Percentiles rank a stretch among this genome's conserved stretches.
Evolutionary conservation across 345 rosid species (phyloP).

Genomic region (Firmiana major): DNA sequence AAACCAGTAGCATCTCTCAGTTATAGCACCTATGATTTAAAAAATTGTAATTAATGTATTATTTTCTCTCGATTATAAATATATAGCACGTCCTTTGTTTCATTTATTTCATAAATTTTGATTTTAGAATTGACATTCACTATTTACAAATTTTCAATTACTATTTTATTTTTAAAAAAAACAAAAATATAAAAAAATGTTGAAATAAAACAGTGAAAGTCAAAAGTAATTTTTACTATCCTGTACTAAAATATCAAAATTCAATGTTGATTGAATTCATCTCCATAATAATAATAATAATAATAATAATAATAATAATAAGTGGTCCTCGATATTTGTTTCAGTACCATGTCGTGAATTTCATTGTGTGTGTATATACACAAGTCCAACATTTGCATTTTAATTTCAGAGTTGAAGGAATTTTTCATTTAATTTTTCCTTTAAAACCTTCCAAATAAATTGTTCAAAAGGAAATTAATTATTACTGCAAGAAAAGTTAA

Average conservation of each 20-base stretch:
- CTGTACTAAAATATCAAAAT: background rate
- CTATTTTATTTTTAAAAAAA: background rate
- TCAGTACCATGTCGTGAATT: background rate
- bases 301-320: too few relatives aligned
- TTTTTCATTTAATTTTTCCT: background rate
- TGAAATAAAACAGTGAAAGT: background rate
- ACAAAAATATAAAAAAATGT: background rate
- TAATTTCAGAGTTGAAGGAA: background rate
- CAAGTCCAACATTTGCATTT: background rate
- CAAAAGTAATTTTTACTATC: background rate
- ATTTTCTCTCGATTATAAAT: too few relatives aligned
- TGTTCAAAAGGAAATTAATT: background rate
- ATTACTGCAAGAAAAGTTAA: background rate
- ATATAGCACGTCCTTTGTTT: too few relatives aligned
- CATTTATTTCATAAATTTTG: background rate
- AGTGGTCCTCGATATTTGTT: too few relatives aligned
- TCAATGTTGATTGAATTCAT: background rate
- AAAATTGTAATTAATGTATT: too few relatives aligned
- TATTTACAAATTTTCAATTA: background rate
- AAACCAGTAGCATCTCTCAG: too few relatives aligned
- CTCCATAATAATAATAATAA: too few relatives aligned
- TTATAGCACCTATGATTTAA: too few relatives aligned
- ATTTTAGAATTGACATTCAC: background rate
- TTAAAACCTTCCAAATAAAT: background rate
- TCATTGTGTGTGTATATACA: too few relatives aligned